Conservation (phyloP, 1,139 yeast genomes). For the Pneumocystis oryctolagi region DNA sequence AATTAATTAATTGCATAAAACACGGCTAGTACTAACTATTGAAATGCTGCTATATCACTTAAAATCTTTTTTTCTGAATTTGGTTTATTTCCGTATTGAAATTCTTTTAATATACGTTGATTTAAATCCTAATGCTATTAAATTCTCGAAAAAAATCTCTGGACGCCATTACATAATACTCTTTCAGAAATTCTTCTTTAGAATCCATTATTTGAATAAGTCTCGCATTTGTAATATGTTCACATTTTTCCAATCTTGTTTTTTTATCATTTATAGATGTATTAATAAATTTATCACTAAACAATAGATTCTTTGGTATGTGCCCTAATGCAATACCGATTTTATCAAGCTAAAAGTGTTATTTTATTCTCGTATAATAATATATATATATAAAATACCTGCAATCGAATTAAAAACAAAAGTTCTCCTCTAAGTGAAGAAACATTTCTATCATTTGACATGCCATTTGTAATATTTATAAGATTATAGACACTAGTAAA, state of each 20-base stretch:
- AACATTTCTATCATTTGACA: neutral
- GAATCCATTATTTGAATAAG: neutral
- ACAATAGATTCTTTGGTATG: neutral
- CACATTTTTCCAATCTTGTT: neutral
- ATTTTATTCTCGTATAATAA: neutral
- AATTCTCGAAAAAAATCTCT: neutral
- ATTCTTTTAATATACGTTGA: conserved; percentile 21
- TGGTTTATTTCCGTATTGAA: conserved; percentile 26
- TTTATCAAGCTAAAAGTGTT: neutral
- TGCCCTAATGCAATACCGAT: neutral
- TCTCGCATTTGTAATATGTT: neutral
- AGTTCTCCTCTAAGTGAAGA: neutral
- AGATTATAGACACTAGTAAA: neutral
- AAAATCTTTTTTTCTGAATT: conserved; percentile 33
- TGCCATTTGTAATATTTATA: neutral
- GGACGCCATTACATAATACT: neutral
- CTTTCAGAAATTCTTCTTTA: neutral
- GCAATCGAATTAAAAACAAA: neutral
- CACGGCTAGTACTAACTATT: conserved; percentile 42
- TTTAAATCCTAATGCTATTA: conserved; percentile 13
- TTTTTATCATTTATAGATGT: neutral
- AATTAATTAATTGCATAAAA: conserved; percentile 59
- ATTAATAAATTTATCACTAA: neutral
- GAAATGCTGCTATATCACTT: conserved; percentile 29
- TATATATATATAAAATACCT: neutral